These are phyloP conservation scores for Vickermania spadyakhi DNA, from an alignment of 208 protist genomes.

Conservation along the genomic window DNA sequence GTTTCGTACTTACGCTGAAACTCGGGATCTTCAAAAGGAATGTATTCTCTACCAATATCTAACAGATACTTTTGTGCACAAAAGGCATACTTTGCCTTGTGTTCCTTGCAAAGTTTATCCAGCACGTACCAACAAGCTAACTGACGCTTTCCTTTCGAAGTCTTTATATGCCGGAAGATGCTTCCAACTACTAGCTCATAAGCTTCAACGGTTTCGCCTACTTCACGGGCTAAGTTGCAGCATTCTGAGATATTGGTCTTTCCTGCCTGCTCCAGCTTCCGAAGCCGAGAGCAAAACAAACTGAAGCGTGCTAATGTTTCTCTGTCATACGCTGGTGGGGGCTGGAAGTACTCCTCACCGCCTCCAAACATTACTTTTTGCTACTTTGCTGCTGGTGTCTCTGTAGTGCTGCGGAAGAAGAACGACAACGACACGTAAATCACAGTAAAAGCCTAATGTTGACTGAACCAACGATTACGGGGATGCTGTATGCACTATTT, in stretches of 20 bases:
- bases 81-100: constrained; percentile 80
- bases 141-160: constrained; percentile 74
- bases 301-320: constrained; percentile 73
- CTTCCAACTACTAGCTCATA: constrained; percentile 83
- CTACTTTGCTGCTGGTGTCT: no score
- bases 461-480: no score
- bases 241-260: constrained; percentile 57
- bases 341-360: constrained; percentile 86
- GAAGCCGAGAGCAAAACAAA: constrained; percentile 63
- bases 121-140: constrained; percentile 87
- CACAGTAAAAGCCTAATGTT: no score
- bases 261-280: constrained; percentile 58
- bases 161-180: constrained; percentile 86
- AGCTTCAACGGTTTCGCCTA: constrained; percentile 52
- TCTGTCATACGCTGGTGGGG: constrained; percentile 64
- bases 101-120: constrained; percentile 86
- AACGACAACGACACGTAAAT: no score
- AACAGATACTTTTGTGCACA: constrained; percentile 79
- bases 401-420: no score
- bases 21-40: constrained; percentile 79
- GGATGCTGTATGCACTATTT: no score
- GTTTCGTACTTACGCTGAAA: constrained; percentile 79
- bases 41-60: constrained; percentile 81
- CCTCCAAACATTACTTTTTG: constrained; percentile 72
- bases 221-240: constrained; percentile 44